Conservation (phyloP, 139 green algal genomes). For the Closterium sp. region DNA sequence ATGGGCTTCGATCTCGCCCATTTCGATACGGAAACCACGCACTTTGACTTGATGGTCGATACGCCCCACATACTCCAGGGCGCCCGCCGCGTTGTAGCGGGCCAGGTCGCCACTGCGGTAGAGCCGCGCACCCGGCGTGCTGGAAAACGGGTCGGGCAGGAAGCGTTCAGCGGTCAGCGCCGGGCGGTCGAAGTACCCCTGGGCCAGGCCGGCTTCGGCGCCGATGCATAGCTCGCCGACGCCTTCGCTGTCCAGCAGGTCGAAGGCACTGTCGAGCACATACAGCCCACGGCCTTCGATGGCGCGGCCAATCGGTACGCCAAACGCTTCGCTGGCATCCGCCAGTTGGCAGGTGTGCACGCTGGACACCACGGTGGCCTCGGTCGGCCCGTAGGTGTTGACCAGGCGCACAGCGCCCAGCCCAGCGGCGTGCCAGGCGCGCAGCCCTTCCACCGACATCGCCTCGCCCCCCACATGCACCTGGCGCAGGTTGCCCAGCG, state of each 20-base stretch:
- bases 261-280: conserved; percentile 12
- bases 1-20: conserved; percentile 48
- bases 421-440: neutral
- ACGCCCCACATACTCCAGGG: conserved; percentile 37
- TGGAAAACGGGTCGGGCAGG: neutral
- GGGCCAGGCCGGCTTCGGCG: conserved; percentile 10
- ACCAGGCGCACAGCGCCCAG: neutral
- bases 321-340: too few relatives aligned
- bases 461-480: neutral
- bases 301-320: neutral
- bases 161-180: conserved; percentile 26
- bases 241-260: neutral
- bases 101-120: conserved; percentile 47
- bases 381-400: neutral
- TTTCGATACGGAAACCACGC: conserved; percentile 50
- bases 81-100: neutral
- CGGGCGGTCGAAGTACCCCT: conserved; percentile 16
- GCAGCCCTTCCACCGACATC: neutral
- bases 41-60: conserved; percentile 52
- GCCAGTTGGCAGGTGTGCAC: too few relatives aligned
- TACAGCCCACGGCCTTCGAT: neutral
- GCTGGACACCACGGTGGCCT: neutral
- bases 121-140: neutral
- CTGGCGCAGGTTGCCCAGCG: neutral
- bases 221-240: conserved; percentile 34